phyloP scores from a whole-genome alignment of 1,284 basidiomycete species.

The Sporisorium exsertum region DNA sequence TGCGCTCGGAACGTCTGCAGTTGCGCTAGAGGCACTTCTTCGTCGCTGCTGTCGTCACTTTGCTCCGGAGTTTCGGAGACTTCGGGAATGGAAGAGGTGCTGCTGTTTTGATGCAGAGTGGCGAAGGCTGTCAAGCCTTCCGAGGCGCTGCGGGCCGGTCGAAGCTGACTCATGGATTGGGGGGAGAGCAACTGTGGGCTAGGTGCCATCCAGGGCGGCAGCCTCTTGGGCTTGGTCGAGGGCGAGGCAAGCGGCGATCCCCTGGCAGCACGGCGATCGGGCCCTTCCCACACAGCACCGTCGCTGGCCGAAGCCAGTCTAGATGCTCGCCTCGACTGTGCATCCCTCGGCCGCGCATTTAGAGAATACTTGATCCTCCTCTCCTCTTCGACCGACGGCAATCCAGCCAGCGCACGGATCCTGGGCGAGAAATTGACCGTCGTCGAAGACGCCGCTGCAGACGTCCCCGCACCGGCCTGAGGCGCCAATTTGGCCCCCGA shows the following conservation, averaged over 20 bases:
- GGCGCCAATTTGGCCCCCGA: conserved; percentile 6
- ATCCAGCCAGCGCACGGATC: conserved; percentile 39
- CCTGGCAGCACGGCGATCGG: conserved; percentile 1
- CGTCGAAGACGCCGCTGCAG: background rate
- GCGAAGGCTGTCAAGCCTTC: conserved; percentile 12
- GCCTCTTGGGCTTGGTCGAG: conserved; percentile 15
- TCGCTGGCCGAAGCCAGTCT: conserved; percentile 25
- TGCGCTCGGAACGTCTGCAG: conserved; percentile 42
- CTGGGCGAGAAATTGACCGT: conserved; percentile 37
- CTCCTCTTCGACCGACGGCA: conserved; percentile 42
- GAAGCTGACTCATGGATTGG: conserved; percentile 1
- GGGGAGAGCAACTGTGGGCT: conserved; percentile 30
- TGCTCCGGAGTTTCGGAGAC: conserved; percentile 19
- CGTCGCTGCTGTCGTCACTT: conserved; percentile 47
- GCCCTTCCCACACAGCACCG: conserved; percentile 22
- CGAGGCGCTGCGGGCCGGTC: conserved; percentile 13
- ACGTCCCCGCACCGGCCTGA: background rate
- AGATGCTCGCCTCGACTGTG: conserved; percentile 21
- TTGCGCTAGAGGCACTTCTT: conserved; percentile 54
- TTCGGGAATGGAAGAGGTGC: conserved; percentile 23
- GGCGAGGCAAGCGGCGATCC: conserved; percentile 26
- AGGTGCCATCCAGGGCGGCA: conserved; percentile 51
- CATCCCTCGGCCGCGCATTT: conserved; percentile 17
- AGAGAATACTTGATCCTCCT: conserved; percentile 15
- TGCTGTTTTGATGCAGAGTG: conserved; percentile 18